Evolutionary conservation across 768 basidiomycete genomes (phyloP).

Genomic region (Podaxis sp.): DNA sequence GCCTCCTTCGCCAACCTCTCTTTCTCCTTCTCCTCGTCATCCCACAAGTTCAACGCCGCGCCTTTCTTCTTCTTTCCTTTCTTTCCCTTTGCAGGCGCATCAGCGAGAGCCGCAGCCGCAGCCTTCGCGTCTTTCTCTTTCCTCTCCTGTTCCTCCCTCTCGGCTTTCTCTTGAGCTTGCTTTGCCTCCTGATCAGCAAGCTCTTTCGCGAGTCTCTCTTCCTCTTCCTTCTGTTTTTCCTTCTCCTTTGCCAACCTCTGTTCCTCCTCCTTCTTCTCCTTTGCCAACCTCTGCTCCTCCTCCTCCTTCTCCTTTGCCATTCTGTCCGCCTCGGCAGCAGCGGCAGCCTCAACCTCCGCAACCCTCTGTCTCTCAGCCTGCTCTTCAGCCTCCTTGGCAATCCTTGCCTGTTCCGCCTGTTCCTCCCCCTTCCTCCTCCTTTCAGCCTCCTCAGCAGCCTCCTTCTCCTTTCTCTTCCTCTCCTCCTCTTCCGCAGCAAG

Average conservation of each 20-base stretch:
- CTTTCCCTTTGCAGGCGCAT: not conserved
- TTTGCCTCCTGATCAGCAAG: not conserved
- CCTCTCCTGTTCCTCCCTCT: not conserved
- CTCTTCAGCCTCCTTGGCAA: conserved; percentile 13
- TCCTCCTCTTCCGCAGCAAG: conserved; percentile 14
- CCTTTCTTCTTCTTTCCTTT: conserved; percentile 5
- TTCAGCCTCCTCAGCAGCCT: conserved; percentile 9
- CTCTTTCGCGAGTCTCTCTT: conserved; percentile 1
- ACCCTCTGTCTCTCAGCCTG: not conserved
- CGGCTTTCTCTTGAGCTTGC: not conserved
- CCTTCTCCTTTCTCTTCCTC: conserved; percentile 11
- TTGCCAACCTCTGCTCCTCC: not conserved
- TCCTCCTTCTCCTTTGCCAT: conserved; percentile 8
- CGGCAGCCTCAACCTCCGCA: conserved; percentile 5
- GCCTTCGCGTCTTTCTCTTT: conserved; percentile 4
- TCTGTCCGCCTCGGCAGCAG: conserved; percentile 3
- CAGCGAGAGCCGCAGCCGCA: conserved; percentile 3
- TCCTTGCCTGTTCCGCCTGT: conserved; percentile 4
- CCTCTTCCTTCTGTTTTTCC: conserved; percentile 7
- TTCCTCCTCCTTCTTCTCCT: conserved; percentile 5
- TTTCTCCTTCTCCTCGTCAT: conserved; percentile 9
- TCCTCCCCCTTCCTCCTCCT: conserved; percentile 13
- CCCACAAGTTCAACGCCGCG: not conserved
- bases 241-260: conserved; percentile 3
- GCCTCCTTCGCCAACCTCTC: conserved; percentile 11